Percentiles rank a stretch among this genome's conserved stretches.
Evolutionary conservation across 1,284 basidiomycete species (phyloP).

Genomic region (Vanrija humicola): DNA sequence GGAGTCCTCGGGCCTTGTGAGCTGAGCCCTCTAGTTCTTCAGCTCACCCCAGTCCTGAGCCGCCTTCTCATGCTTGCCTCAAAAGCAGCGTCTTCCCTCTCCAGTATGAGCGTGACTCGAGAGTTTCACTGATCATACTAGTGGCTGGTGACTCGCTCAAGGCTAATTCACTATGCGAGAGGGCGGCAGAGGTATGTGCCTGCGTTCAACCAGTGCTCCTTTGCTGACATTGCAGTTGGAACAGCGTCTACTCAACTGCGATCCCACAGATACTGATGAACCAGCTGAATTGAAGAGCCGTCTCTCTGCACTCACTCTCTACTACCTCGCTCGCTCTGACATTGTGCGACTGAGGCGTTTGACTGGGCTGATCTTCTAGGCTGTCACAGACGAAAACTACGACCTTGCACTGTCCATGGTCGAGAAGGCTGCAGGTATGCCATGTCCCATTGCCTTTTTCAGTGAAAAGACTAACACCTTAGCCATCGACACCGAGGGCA

Average conservation of each 20-base stretch:
- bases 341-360: not conserved
- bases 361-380: not conserved
- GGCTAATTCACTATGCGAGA: not conserved
- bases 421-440: constrained; percentile 2
- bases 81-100: not conserved
- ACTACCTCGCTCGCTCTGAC: constrained; percentile 9
- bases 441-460: no score
- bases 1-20: constrained; percentile 4
- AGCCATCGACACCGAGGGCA: not conserved
- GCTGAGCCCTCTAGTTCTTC: not conserved
- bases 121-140: not conserved
- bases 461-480: not conserved
- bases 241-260: not conserved
- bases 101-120: not conserved
- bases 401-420: constrained; percentile 4
- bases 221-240: not conserved
- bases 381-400: constrained; percentile 1
- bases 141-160: constrained; percentile 2
- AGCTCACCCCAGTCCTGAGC: constrained; percentile 2
- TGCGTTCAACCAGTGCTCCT: no score
- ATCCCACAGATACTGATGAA: not conserved
- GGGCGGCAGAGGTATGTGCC: constrained; percentile 3
- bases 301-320: not conserved
- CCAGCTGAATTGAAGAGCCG: not conserved
- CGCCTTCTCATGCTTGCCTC: constrained; percentile 6